A percentile compares a stretch with the other conserved stretches of the same genome.
Conservation (phyloP, 2,329 filamentous ascomycete genomes). For the Pseudopithomyces chartarum region DNA sequence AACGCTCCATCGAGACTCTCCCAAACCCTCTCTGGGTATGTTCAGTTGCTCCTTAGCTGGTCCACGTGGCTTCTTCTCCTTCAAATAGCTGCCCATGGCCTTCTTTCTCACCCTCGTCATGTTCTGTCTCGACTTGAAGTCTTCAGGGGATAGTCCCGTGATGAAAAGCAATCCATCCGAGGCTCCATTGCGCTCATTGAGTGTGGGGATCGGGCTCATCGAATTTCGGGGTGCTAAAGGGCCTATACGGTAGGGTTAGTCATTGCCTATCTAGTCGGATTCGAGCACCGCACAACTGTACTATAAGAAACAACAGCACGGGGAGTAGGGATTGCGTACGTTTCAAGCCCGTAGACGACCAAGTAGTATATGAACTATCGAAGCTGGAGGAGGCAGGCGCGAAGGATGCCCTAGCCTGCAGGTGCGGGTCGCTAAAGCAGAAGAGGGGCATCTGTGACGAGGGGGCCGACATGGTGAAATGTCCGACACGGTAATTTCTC, state of each 20-base stretch:
- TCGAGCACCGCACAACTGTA: not conserved
- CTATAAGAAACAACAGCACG: not conserved
- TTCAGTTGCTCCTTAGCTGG: conserved; percentile 9
- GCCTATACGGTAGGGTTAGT: conserved; percentile 17
- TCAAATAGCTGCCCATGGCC: conserved; percentile 41
- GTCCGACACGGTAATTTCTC: not conserved
- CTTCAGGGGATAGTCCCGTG: conserved; percentile 35
- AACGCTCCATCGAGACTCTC: conserved; percentile 18
- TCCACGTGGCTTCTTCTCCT: conserved; percentile 23
- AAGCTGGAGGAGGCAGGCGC: conserved; percentile 27
- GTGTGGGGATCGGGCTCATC: conserved; percentile 8
- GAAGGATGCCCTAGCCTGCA: conserved; percentile 16
- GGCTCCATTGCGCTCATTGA: conserved; percentile 8
- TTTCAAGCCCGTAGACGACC: conserved; percentile 28
- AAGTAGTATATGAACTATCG: conserved; percentile 24
- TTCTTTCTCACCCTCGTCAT: conserved; percentile 43
- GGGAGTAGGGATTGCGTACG: conserved; percentile 28
- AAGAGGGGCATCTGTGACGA: conserved; percentile 30
- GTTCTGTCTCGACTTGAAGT: conserved; percentile 36
- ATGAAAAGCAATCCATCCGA: conserved; percentile 34
- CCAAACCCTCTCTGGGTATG: conserved; percentile 21
- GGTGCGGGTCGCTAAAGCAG: conserved; percentile 21
- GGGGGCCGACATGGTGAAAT: conserved; percentile 27
- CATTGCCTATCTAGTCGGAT: conserved; percentile 1
- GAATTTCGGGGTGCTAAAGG: conserved; percentile 7